These are phyloP conservation scores for Tolypocladium tropicale DNA, from an alignment of 2,329 filamentous ascomycete species.

Conservation along the genomic window DNA sequence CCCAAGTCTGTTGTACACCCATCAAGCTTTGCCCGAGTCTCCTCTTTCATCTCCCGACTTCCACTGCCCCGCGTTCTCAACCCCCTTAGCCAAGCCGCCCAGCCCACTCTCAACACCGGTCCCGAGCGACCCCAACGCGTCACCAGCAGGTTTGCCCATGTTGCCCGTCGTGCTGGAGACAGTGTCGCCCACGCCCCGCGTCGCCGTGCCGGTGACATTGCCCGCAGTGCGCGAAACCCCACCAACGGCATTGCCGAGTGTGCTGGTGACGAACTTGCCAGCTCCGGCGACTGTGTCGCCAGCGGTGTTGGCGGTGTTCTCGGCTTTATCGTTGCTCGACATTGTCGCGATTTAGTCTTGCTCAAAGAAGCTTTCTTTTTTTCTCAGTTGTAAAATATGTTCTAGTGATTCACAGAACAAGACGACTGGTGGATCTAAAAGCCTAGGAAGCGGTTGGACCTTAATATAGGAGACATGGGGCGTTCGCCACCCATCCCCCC, in stretches of 20 bases:
- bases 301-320: constrained; percentile 8
- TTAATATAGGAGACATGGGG: too few relatives aligned
- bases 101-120: constrained; percentile 42
- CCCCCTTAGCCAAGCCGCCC: constrained; percentile 38
- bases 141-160: constrained; percentile 41
- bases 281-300: constrained; percentile 22
- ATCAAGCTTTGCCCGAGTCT: neutral
- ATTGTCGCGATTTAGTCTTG: too few relatives aligned
- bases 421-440: too few relatives aligned
- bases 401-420: too few relatives aligned
- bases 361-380: too few relatives aligned
- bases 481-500: too few relatives aligned
- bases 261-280: constrained; percentile 27
- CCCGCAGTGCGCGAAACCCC: constrained; percentile 30
- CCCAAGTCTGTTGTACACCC: neutral
- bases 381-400: neutral
- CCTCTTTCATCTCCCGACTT: constrained; percentile 17
- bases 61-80: constrained; percentile 50
- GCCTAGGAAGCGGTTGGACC: too few relatives aligned
- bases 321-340: constrained; percentile 3
- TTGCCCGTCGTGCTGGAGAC: constrained; percentile 42
- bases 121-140: constrained; percentile 42
- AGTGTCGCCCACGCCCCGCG: constrained; percentile 47
- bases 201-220: constrained; percentile 37
- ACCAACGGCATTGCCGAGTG: constrained; percentile 29